phyloP scores from a whole-genome alignment of 352 stramenopile species.

The Pythium scleroteichum region DNA sequence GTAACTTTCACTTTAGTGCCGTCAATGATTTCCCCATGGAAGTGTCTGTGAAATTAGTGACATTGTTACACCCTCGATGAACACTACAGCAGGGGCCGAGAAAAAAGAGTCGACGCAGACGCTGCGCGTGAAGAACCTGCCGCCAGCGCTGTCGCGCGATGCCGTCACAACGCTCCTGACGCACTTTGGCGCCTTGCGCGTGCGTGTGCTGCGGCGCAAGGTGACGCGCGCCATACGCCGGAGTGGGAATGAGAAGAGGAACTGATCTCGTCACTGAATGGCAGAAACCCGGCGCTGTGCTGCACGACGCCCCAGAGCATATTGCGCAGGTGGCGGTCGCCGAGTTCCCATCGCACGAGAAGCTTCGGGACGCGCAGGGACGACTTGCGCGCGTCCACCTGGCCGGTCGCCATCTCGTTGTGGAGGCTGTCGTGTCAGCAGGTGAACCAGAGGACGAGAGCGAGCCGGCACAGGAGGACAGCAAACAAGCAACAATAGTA shows the following conservation, averaged over 20 bases:
- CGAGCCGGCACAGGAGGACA: background rate
- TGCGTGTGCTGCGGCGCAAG: constrained; percentile 44
- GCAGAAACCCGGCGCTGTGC: constrained; percentile 32
- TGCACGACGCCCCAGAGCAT: constrained; percentile 15
- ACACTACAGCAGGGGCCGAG: no score
- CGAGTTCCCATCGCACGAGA: constrained; percentile 36
- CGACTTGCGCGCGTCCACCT: constrained; percentile 54
- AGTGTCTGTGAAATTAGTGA: no score
- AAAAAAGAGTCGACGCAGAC: background rate
- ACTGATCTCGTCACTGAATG: background rate
- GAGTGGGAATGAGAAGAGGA: no score
- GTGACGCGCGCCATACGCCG: constrained; percentile 12
- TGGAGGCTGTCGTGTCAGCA: constrained; percentile 6
- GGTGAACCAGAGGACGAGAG: background rate
- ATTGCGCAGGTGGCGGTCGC: constrained; percentile 49
- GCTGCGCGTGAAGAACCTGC: constrained; percentile 58
- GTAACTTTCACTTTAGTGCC: no score
- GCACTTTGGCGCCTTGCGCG: constrained; percentile 55
- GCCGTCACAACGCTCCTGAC: constrained; percentile 57
- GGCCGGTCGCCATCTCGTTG: constrained; percentile 44
- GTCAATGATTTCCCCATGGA: no score
- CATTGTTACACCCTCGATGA: no score
- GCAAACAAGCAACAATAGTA: no score
- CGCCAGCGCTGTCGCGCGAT: constrained; percentile 49
- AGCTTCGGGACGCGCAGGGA: constrained; percentile 38